Evolutionary conservation across 345 rosid genomes (phyloP), one percentile per base, ranked within the genome.

Genomic region (Garcia nutans): DNA sequence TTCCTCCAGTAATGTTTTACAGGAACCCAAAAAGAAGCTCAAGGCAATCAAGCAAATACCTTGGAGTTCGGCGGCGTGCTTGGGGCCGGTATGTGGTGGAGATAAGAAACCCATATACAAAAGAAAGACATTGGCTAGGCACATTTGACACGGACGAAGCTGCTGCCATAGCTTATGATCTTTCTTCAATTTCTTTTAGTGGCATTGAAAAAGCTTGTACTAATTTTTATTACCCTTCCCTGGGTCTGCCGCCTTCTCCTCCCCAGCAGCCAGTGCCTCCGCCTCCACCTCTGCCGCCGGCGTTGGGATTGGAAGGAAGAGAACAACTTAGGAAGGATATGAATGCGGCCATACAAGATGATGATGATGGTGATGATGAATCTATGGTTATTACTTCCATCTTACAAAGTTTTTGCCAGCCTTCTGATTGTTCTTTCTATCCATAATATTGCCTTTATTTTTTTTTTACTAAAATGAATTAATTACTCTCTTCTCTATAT

Each of bases 91-190:
- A 77, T 10, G 85, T 77, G 0, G 76, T 83, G 0, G 81, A 79
- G 61, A 79, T 74, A 45, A 42, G 83, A 31, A 79, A 79, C 61
- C 85, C 81, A 0, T 28, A 31, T 16, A 74, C 77, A 0, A 79
- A 83, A 70, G 79, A 83, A 41, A 79, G 79, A 62, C 79, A 60
- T 10, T 83, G 81, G 79, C 72, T 83, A 3, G 83, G 81, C 74
- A 79, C 83, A 17, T 83, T 77, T 71, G 83, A 83, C 76, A 55
- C 83, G 42, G 71, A 81, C 5, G 83, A 79, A 70, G 83, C 79
- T 55, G 83, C 85, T 66, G 83, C 86, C 1, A 52, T 83, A 15
- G 86, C 81, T 20, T 83, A 80, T 58, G 86, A 83, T 62, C n/a
- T n/a, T 4, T 74, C 79, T 1, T 74, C 86, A 23, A 77, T 77